Conservation (phyloP, 371 early-diverging fungal genomes). For the Smittium mucronatum region DNA sequence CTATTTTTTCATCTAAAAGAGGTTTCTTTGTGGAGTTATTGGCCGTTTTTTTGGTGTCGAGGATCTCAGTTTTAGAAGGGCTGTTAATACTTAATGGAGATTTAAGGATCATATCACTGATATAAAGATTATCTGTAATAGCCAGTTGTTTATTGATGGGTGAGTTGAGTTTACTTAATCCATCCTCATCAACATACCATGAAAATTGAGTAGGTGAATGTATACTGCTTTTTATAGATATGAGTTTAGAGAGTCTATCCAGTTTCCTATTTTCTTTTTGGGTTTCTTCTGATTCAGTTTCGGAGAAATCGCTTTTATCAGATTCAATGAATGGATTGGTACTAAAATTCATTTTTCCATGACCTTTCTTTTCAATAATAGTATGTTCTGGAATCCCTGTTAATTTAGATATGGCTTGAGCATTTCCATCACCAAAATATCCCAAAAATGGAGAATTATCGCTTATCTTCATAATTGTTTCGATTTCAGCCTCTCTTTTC, state of each 20-base stretch:
- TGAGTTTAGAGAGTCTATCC: not conserved
- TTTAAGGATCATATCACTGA: no score
- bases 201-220: not conserved
- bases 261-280: not conserved
- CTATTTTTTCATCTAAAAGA: no score
- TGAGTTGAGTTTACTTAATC: no score
- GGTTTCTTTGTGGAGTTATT: no score
- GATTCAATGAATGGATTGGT: not conserved
- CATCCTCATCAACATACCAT: not conserved
- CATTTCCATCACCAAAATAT: not conserved
- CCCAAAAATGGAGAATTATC: not conserved
- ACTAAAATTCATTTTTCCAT: not conserved
- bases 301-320: not conserved
- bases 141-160: no score
- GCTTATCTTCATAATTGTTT: not conserved
- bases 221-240: not conserved
- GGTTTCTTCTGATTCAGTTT: not conserved
- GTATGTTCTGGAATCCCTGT: not conserved
- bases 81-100: no score
- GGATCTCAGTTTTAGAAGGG: no score
- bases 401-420: not conserved
- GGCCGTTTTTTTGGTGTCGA: no score
- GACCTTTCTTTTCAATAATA: not conserved
- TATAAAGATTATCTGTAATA: no score
- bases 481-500: not conserved